These are phyloP conservation scores for Plasmodium inui DNA, from an alignment of 169 alveolate genomes.

Conservation along the genomic window DNA sequence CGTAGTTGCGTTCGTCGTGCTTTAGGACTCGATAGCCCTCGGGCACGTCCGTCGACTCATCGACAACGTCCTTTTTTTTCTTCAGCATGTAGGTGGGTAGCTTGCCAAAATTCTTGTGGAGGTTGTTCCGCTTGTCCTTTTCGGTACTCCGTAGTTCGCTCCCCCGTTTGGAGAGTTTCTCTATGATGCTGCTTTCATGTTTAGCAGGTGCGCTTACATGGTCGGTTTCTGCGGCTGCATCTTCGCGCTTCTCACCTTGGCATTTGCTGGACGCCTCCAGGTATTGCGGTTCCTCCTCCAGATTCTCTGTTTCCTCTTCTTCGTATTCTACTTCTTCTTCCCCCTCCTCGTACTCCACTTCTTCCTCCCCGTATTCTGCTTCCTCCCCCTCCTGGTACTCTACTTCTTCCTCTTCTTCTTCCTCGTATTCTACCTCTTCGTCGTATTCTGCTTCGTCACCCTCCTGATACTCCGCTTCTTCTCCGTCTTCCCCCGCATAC, in stretches of 20 bases:
- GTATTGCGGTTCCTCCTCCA: background rate
- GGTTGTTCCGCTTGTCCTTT: background rate
- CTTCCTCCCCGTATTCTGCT: constrained; percentile 1
- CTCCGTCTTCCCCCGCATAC: no score
- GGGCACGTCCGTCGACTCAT: constrained; percentile 37
- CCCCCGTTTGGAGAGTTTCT: constrained; percentile 18
- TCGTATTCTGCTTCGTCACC: background rate
- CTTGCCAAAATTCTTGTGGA: constrained; percentile 50
- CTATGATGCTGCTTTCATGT: constrained; percentile 32
- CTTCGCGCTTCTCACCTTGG: constrained; percentile 30
- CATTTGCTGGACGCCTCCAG: background rate
- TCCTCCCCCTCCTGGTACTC: background rate
- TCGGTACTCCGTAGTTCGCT: background rate
- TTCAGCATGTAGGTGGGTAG: constrained; percentile 52
- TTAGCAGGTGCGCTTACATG: background rate
- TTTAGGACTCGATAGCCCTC: constrained; percentile 46
- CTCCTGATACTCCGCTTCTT: background rate
- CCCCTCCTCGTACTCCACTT: background rate
- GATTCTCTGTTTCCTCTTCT: background rate
- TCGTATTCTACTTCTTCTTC: constrained; percentile 15
- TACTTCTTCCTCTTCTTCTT: constrained; percentile 9
- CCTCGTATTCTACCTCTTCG: background rate
- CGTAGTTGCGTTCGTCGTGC: constrained; percentile 45
- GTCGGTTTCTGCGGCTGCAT: background rate
- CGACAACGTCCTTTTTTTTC: constrained; percentile 35